Evolutionary conservation across 2,329 filamentous ascomycete species (phyloP), one percentile per base, ranked within the genome.

Genomic region (Sclerotiophoma versabilis): DNA sequence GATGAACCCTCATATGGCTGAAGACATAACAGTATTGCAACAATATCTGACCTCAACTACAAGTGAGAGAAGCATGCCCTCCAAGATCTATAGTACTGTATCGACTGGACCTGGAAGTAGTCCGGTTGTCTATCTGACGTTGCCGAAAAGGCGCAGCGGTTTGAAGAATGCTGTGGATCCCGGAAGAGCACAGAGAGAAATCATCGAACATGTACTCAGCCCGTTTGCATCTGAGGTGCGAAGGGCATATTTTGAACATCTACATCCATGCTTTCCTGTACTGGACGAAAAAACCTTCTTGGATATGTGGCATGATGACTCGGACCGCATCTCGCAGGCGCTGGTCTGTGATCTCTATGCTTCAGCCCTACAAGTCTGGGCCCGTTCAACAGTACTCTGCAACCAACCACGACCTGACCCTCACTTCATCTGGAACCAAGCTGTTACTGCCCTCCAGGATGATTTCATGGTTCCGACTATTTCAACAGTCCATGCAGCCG

Each of bases 1-100:
- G 59, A 62, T 66, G 61, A 62, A 62, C 25, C 58, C 61, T 1
- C 55, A 47, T 9, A 66, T 66, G 63, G 59, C 61, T 10, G 63
- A 64, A 38, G 59, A 66, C 17, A 66, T 66, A 8, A 50, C 61
- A 27, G 37, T 66, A 3, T 26, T 66, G 10, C 54, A 64, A 26
- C 55, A 63, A 27, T 64, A 66, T 26, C 17, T 66, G 32, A 60
- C 49, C 7, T 52, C 50, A 9, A 51, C 49, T 8, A 45, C 52
- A 3, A 27, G 30, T 7, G 42, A 34, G 22, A 25, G 17, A 2
- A 14, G n/a, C 8, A 2, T 36, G 7, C 30, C 34, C 10, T 29
- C 45, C 3, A 61, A 57, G 30, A 20, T 34, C 0, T 66, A 64
- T 39, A 49, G 23, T 4, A 62, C 59, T 1, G 52, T 66, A 12